Evolutionary conservation across 2,329 filamentous ascomycete species (phyloP).

Genomic region (Penicillium sp.): DNA sequence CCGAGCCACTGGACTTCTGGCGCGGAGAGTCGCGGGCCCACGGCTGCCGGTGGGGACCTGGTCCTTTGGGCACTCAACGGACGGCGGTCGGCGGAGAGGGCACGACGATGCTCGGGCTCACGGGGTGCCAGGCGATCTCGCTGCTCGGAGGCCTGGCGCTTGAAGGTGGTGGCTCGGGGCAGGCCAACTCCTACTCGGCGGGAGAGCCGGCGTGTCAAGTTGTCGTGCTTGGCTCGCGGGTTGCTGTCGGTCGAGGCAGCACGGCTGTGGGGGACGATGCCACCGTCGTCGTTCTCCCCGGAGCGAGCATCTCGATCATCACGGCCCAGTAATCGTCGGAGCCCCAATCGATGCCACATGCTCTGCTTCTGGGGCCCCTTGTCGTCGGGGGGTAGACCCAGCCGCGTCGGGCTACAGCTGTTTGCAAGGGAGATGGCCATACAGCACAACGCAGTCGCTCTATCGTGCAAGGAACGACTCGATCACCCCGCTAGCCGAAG

Average conservation of each 20-base stretch:
- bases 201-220: conserved; percentile 38
- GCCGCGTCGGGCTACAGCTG: conserved; percentile 37
- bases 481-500: conserved; percentile 34
- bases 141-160: conserved; percentile 76
- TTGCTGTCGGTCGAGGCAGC: conserved; percentile 18
- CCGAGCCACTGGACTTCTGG: conserved; percentile 43
- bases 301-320: conserved; percentile 36
- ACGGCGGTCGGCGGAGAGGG: conserved; percentile 58
- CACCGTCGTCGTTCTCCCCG: conserved; percentile 18
- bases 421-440: conserved; percentile 45
- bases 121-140: conserved; percentile 69
- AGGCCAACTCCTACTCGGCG: conserved; percentile 68
- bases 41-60: conserved; percentile 41
- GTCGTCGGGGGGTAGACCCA: conserved; percentile 38
- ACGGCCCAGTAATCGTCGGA: conserved; percentile 44
- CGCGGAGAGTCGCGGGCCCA: conserved; percentile 40
- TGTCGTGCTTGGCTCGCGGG: conserved; percentile 29
- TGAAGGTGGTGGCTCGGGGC: conserved; percentile 74
- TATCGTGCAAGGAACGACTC: conserved; percentile 34
- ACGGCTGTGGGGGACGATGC: conserved; percentile 13
- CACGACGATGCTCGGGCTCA: conserved; percentile 62
- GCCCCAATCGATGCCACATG: conserved; percentile 47
- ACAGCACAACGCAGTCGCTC: conserved; percentile 32
- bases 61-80: conserved; percentile 45
- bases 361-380: conserved; percentile 40